phyloP scores from a whole-genome alignment of 1,284 basidiomycete species.

The Cryptococcus jaspeensis region DNA sequence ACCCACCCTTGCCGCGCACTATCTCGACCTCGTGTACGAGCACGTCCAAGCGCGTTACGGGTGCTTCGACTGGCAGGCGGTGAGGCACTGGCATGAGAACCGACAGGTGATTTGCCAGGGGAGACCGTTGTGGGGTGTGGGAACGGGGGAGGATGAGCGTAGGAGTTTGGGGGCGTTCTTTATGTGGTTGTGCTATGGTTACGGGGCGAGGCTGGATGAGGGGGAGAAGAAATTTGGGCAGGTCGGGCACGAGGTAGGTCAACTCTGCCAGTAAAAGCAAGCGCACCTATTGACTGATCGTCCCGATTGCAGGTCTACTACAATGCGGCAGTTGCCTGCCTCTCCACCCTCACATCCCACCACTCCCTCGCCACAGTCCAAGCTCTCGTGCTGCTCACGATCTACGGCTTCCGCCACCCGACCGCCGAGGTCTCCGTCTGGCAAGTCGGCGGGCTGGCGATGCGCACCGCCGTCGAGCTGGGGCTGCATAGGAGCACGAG shows the following conservation, averaged over 20 bases:
- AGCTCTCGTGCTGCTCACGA: conserved; percentile 25
- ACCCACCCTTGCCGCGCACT: conserved; percentile 22
- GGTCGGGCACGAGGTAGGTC: conserved; percentile 29
- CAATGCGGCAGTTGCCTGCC: conserved; percentile 30
- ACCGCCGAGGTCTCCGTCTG: conserved; percentile 32
- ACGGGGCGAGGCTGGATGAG: conserved; percentile 30
- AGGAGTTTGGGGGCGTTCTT: conserved; percentile 28
- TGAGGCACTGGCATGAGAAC: conserved; percentile 31
- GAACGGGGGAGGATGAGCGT: conserved; percentile 23
- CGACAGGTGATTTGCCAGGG: conserved; percentile 28
- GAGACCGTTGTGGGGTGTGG: conserved; percentile 27
- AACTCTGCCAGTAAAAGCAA: background rate
- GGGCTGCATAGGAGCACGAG: conserved; percentile 29
- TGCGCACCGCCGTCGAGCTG: conserved; percentile 32
- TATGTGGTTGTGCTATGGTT: conserved; percentile 34
- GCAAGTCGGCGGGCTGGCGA: conserved; percentile 31
- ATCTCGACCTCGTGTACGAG: conserved; percentile 25
- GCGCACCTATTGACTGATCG: background rate
- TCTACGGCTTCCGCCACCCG: conserved; percentile 32
- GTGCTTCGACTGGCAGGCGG: conserved; percentile 31
- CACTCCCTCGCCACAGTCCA: conserved; percentile 34
- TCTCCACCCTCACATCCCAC: conserved; percentile 30
- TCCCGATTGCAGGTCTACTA: conserved; percentile 25
- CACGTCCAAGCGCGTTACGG: conserved; percentile 37
- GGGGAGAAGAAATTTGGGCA: conserved; percentile 27